Percentiles rank a stretch among this genome's conserved stretches.
Conservation (phyloP, 2,329 filamentous ascomycete species). For the Xenosphaeropsis pyriputrescens region DNA sequence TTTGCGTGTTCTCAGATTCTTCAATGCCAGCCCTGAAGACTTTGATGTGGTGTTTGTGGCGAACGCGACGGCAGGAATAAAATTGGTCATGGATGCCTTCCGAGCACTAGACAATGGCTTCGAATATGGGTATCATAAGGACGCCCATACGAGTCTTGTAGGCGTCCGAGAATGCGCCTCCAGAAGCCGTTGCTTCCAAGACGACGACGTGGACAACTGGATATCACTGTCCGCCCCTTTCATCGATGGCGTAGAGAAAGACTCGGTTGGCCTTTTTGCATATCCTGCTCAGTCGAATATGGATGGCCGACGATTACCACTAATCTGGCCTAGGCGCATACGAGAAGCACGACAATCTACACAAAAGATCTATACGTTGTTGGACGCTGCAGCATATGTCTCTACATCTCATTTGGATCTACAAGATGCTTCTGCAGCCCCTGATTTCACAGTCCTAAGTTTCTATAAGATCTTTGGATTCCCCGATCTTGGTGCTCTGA, state of each 20-base stretch:
- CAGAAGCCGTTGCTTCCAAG: constrained; percentile 49
- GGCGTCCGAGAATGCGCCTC: constrained; percentile 60
- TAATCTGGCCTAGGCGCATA: constrained; percentile 47
- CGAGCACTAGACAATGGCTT: constrained; percentile 57
- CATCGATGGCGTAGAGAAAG: constrained; percentile 10
- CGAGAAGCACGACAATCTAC: constrained; percentile 17
- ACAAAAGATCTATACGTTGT: constrained; percentile 43
- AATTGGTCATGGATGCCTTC: constrained; percentile 69
- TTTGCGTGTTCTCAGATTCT: constrained; percentile 55
- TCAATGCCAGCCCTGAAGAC: constrained; percentile 64
- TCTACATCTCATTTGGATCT: constrained; percentile 68
- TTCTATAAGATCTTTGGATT: constrained; percentile 99
- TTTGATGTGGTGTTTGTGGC: constrained; percentile 87
- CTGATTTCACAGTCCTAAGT: constrained; percentile 79
- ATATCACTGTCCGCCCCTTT: constrained; percentile 26
- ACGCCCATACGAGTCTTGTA: constrained; percentile 74
- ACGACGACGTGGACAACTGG: constrained; percentile 52
- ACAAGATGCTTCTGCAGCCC: constrained; percentile 39
- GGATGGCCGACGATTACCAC: constrained; percentile 63
- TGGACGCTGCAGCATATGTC: constrained; percentile 73
- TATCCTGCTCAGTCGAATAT: constrained; percentile 91
- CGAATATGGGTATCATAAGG: constrained; percentile 66
- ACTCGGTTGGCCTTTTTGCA: constrained; percentile 43
- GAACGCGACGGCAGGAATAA: constrained; percentile 84
- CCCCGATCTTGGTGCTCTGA: constrained; percentile 73